Base-by-base conservation (phyloP, 1,284 basidiomycete genomes). In the Laetiporus sulphureus region DNA sequence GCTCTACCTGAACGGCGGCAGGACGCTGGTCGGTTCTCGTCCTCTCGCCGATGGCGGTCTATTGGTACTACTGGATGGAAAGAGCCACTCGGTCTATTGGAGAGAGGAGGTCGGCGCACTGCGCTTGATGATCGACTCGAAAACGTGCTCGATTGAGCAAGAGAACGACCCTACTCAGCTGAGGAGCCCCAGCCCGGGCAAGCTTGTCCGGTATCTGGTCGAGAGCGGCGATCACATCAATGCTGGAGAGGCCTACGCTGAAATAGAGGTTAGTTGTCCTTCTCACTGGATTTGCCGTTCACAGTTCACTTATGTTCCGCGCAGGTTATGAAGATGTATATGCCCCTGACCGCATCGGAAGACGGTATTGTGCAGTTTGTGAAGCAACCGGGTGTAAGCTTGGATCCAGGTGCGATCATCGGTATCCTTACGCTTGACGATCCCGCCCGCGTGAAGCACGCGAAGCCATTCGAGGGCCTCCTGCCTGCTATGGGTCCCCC, bases 281-380 rank as follows among this genome's bases (percentile, higher is more conserved):
- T 32, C 31, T 44, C 45, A 45, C 51, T 52, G 55, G 58, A 54
- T 2, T 35, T 6, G 5, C 2, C 48, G 5, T 15, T 5, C 21
- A 21, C 21, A 24, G 38, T 15, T 45, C 19, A 18, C 42, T 16
- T 46, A 31, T 3, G 23, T 13, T 38, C 21, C 37, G 16, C 48
- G n/a, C 44, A 88, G 84, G 93, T 96, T 54, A 96, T 96, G 93
- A 97, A 97, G 72, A 97, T 97, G 93, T 94, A 94, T 66, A 95
- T 97, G 93, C 91, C 92, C 12, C 80, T 99, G 45, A 83, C 92
- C 42, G 92, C 94, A n/a, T 78, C 87, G 3, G 96, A 99, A 64
- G 91, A 95, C 62, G 96, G 96, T 62, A 77, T 89, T 36, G 83
- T 91, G n/a, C 91, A 94, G 59, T 87, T 99, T 60, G 92, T 99